Evolutionary conservation across 768 basidiomycete species (phyloP).

Genomic region (Suillus clintonianus): DNA sequence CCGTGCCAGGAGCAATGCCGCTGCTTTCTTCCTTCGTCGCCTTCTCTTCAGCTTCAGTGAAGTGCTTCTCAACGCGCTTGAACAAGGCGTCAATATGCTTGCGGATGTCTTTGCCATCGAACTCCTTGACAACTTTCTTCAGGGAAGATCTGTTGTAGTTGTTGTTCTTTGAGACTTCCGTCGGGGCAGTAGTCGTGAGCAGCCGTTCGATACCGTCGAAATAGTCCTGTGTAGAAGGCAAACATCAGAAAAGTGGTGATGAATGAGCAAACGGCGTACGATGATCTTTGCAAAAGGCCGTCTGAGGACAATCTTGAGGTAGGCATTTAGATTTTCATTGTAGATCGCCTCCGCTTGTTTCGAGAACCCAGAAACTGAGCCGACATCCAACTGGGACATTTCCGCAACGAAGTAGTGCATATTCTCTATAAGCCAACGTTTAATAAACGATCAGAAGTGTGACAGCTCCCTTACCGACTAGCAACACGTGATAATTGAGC

Average conservation of each 20-base stretch:
- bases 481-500: conserved; percentile 92
- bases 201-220: conserved; percentile 92
- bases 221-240: conserved; percentile 67
- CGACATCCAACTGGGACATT: conserved; percentile 66
- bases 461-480: conserved; percentile 71
- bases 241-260: not conserved
- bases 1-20: conserved; percentile 57
- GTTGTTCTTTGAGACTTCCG: conserved; percentile 73
- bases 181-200: conserved; percentile 74
- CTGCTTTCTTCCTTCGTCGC: conserved; percentile 55
- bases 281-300: conserved; percentile 86
- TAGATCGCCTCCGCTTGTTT: conserved; percentile 81
- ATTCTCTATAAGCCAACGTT: conserved; percentile 63
- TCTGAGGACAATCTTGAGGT: conserved; percentile 84
- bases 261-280: conserved; percentile 45
- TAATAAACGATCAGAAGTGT: not conserved
- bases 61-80: conserved; percentile 95
- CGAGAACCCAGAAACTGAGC: conserved; percentile 62
- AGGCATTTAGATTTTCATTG: conserved; percentile 84
- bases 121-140: conserved; percentile 87
- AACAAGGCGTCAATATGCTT: conserved; percentile 85
- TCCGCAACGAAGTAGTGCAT: conserved; percentile 94
- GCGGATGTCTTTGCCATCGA: conserved; percentile 83
- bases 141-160: conserved; percentile 75
- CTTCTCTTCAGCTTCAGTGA: conserved; percentile 79